A percentile compares a stretch with the other conserved stretches of the same genome.
These are phyloP conservation scores for Striga asiatica DNA, from an alignment of 257 asterid species.

Conservation along the genomic window DNA sequence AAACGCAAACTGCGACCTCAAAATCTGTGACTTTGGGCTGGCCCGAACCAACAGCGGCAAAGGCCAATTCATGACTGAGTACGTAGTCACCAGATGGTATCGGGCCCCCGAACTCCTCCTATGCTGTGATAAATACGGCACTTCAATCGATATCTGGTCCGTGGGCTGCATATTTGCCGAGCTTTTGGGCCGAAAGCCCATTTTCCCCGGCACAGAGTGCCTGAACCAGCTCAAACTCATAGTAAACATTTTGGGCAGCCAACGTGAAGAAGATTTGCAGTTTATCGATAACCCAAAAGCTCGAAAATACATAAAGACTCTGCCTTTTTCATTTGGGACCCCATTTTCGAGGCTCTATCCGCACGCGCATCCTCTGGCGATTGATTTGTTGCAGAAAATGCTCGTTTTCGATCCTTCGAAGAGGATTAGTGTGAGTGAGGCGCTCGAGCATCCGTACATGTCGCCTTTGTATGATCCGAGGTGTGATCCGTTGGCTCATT, in stretches of 20 bases:
- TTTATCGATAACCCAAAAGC: slow-evolving; percentile 54
- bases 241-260: slow-evolving; percentile 50
- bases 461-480: slow-evolving; percentile 50
- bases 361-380: slow-evolving; percentile 46
- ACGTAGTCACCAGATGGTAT: slow-evolving; percentile 55
- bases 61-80: slow-evolving; percentile 61
- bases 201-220: slow-evolving; percentile 51
- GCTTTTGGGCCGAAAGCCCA: slow-evolving; percentile 47
- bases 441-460: slow-evolving; percentile 60
- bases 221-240: slow-evolving; percentile 53
- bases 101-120: slow-evolving; percentile 58
- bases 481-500: slow-evolving; percentile 43
- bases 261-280: slow-evolving; percentile 32
- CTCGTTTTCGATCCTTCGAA: slow-evolving; percentile 56
- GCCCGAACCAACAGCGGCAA: slow-evolving; percentile 46
- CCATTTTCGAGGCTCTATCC: slow-evolving; percentile 41
- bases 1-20: slow-evolving; percentile 49
- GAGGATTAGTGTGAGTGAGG: slow-evolving; percentile 51
- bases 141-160: slow-evolving; percentile 53
- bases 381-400: slow-evolving; percentile 47
- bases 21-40: slow-evolving; percentile 51
- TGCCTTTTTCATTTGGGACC: slow-evolving; percentile 37
- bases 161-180: slow-evolving; percentile 57
- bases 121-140: slow-evolving; percentile 49
- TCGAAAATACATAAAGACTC: slow-evolving; percentile 40